Evolutionary conservation across 352 stramenopile species (phyloP).

Genomic region (Phytophthora pseudosyringae): DNA sequence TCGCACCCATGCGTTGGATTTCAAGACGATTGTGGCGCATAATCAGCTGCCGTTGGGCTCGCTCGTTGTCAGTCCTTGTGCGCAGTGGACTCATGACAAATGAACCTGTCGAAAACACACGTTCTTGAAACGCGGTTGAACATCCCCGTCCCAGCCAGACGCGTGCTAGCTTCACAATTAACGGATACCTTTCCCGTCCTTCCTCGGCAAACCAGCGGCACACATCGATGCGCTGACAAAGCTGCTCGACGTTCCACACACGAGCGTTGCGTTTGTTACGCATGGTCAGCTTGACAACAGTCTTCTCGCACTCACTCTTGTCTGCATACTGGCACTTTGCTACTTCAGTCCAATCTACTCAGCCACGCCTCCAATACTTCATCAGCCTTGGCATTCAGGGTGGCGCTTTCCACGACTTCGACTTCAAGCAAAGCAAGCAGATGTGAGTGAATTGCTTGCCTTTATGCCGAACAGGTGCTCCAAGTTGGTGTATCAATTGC

Average conservation of each 20-base stretch:
- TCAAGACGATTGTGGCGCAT: no score
- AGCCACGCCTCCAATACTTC: not conserved
- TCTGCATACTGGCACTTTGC: not conserved
- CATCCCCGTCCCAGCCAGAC: no score
- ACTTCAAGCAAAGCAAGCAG: not conserved
- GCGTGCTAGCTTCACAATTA: no score
- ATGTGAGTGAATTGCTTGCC: conserved; percentile 1
- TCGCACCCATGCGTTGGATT: no score
- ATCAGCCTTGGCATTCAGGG: conserved; percentile 2
- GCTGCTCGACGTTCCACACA: conserved; percentile 9
- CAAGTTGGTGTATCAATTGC: not conserved
- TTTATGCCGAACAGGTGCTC: not conserved
- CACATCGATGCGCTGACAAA: no score
- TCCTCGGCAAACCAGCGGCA: no score
- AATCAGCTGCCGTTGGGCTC: no score
- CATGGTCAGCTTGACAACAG: not conserved
- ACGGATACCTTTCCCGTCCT: no score
- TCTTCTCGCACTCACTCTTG: not conserved
- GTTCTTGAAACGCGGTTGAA: no score
- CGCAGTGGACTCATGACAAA: no score
- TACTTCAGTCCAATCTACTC: not conserved
- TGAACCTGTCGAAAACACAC: no score
- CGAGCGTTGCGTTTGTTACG: not conserved
- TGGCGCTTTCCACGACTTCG: not conserved
- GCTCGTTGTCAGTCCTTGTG: no score